Base-by-base conservation (phyloP, 306 rosid species). In the Cicer cuneatum region DNA sequence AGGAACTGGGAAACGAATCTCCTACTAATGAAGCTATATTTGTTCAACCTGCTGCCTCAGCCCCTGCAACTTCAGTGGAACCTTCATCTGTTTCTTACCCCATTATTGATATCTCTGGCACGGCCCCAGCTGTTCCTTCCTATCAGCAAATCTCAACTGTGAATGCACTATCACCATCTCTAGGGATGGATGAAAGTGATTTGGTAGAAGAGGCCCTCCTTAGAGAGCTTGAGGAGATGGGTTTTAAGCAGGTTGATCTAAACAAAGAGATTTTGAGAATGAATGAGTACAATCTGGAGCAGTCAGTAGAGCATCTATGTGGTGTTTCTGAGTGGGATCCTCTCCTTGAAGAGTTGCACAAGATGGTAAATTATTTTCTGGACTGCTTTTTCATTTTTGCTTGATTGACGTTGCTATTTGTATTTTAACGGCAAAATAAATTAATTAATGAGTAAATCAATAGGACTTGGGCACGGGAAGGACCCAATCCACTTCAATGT, bases 21-120 rank as follows among this genome's bases (percentile, higher is more conserved):
- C 81, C 84, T 7, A 57, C 48, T 12, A 64, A 84, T 74, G 88
- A 85, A 38, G 76, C 77, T 45, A 81, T 82, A 71, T 77, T 86
- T 59, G 97, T 83, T 77, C 82, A 75, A 53, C 66, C 79, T 6
- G 63, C 63, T 45, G 80, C 66, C 76, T 47, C 83, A 58, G 8
- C 80, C 61, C 56, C 83, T n/a, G 19, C 78, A 47, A 68, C 74
- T 8, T 19, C 85, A 19, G 87, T 7, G 64, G 59, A 51, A 16
- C 46, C 80, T 71, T 35, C 89, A 10, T 14, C 90, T 33, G 77
- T 75, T 74, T 62, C 77, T 0, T 87, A 83, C 63, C 94, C 97
- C 6, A 38, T 78, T 8, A 40, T 85, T 67, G 86, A 85, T 70
- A 10, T 81, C 11, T 77, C 82, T 24, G 83, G 53, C 70, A 52